Base-by-base conservation (phyloP, 768 basidiomycete species). In the Termitomyces sp. region DNA sequence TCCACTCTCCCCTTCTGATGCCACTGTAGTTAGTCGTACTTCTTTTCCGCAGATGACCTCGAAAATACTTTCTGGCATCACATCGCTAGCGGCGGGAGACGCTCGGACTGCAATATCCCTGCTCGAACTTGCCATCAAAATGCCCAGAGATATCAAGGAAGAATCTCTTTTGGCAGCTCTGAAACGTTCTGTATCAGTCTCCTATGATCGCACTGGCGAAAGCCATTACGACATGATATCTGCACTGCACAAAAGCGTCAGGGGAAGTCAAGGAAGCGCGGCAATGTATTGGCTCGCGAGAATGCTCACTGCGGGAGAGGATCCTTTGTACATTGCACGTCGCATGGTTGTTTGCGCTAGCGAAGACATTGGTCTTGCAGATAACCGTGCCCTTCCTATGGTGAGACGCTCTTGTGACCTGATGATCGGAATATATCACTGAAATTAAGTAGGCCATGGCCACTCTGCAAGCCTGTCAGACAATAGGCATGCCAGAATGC, bases 241-340 rank as follows among this genome's bases (percentile, higher is more conserved):
- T 32, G 91, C 88, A 3, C 73, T 94, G 62, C 92, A 95, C 72
- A 95, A 95, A 70, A 84, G 83, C 57, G 80, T 94, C 34, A 80
- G 92, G 34, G 92, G 90, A 8, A 83, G 84, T 54, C 83, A 92
- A 60, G 84, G 83, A 6, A 78, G 78, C 63, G 92, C 90, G 0
- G 92, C 92, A 6, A 73, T 93, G 76, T 95, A 94, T 68, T 95
- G 92, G 90, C 77, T 95, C 21, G 90, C 91, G 10, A 81, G 89
- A 49, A 92, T 92, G 91, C 75, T 92, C 34, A 80, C 76, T 35
- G 86, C 82, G 27, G 91, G 90, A 19, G 91, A 92, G 68, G 91
- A 94, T 69, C 89, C 92, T 4, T 63, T 91, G 46, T 94, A 82
- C 63, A 80, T 92, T 57, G 86, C 84, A 6, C 76, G 90, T 35